Conservation (phyloP, 305 asterid genomes). For the Euphrasia arctica region DNA sequence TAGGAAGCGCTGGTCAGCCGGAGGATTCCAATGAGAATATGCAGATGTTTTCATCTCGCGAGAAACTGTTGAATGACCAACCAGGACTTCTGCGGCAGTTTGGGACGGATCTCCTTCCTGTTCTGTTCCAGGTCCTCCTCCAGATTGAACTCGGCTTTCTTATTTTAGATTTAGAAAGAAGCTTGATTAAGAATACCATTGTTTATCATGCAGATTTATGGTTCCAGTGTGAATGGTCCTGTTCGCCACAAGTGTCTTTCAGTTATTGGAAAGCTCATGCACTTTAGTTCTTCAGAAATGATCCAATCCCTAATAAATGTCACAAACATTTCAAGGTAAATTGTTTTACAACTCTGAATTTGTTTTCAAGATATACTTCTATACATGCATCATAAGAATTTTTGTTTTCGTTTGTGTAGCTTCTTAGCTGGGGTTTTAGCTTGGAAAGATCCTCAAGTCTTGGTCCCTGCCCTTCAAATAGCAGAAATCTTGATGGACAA, state of each 20-base stretch:
- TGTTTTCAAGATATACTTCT: slow-evolving; percentile 8
- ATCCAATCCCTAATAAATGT: slow-evolving; percentile 55
- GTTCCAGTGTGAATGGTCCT: slow-evolving; percentile 82
- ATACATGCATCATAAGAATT: slow-evolving; percentile 1
- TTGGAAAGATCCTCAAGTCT: slow-evolving; percentile 90
- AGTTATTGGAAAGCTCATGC: slow-evolving; percentile 78
- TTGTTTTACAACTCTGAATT: slow-evolving; percentile 1
- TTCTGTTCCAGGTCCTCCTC: slow-evolving; percentile 61
- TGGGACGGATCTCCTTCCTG: slow-evolving; percentile 82
- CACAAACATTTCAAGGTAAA: slow-evolving; percentile 74
- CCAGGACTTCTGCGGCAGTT: slow-evolving; percentile 82
- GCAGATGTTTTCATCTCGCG: slow-evolving; percentile 58
- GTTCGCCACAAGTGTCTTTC: slow-evolving; percentile 89
- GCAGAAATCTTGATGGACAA: slow-evolving; percentile 88
- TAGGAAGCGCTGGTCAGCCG: slow-evolving; percentile 50
- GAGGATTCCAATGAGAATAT: slow-evolving; percentile 46
- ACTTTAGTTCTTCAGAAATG: slow-evolving; percentile 75
- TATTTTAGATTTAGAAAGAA: slow-evolving; percentile 1
- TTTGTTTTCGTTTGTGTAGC: slow-evolving; percentile 33
- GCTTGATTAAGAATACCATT: slow-evolving; percentile 4
- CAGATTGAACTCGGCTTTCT: not conserved
- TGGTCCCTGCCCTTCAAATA: slow-evolving; percentile 82
- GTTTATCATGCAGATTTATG: slow-evolving; percentile 56
- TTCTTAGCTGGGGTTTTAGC: slow-evolving; percentile 87
- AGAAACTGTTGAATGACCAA: slow-evolving; percentile 65